Conservation (phyloP, 768 basidiomycete species). For the Serendipita vermifera region DNA sequence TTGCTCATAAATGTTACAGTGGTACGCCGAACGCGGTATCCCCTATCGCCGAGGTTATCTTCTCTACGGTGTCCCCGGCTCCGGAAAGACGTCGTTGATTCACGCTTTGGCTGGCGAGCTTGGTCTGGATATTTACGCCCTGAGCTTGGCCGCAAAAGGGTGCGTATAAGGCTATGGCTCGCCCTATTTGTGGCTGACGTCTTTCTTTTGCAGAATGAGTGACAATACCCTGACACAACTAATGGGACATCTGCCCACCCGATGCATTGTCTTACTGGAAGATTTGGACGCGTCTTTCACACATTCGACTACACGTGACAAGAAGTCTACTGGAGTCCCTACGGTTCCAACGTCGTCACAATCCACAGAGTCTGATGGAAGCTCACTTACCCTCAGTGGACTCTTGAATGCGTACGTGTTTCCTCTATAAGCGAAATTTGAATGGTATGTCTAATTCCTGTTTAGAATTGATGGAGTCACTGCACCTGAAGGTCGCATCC, state of each 20-base stretch:
- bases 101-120: slow-evolving; percentile 81
- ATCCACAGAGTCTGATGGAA: slow-evolving; percentile 42
- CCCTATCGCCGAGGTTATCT: slow-evolving; percentile 84
- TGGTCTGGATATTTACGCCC: slow-evolving; percentile 83
- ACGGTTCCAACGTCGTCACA: slow-evolving; percentile 31
- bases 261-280: slow-evolving; percentile 77
- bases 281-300: slow-evolving; percentile 87
- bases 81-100: slow-evolving; percentile 80
- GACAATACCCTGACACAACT: slow-evolving; percentile 78
- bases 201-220: slow-evolving; percentile 85
- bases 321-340: slow-evolving; percentile 35
- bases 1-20: slow-evolving; percentile 43
- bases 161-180: slow-evolving; percentile 53
- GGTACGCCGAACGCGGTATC: slow-evolving; percentile 86
- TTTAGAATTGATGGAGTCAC: slow-evolving; percentile 87
- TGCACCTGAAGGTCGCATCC: slow-evolving; percentile 76
- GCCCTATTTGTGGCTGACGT: slow-evolving; percentile 92
- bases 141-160: slow-evolving; percentile 79
- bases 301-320: slow-evolving; percentile 55
- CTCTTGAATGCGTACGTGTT: slow-evolving; percentile 47
- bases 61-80: slow-evolving; percentile 73
- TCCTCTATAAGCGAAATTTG: slow-evolving; percentile 30
- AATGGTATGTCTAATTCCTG: slow-evolving; percentile 93
- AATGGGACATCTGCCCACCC: slow-evolving; percentile 76
- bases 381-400: slow-evolving; percentile 70